phyloP scores from a whole-genome alignment of 2,329 filamentous ascomycete genomes.

The Dactylellina drechsleri region DNA sequence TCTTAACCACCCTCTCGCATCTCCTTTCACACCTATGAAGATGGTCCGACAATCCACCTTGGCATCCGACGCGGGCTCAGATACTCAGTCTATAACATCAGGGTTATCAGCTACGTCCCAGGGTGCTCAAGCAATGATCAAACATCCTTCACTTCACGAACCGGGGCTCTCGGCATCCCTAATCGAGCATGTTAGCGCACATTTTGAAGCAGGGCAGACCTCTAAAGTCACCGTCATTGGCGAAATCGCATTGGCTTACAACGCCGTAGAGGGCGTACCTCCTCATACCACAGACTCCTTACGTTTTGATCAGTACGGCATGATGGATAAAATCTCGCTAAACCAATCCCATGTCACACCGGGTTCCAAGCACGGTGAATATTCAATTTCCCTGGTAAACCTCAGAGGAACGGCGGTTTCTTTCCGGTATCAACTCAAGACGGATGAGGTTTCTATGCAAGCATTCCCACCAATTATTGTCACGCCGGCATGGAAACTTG shows the following conservation, averaged over 20 bases:
- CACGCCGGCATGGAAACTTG: conserved; percentile 81
- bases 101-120: conserved; percentile 75
- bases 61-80: conserved; percentile 66
- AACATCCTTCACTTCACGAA: conserved; percentile 82
- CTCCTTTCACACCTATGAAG: conserved; percentile 46
- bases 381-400: conserved; percentile 77
- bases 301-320: conserved; percentile 84
- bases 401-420: conserved; percentile 79
- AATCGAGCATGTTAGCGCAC: conserved; percentile 88
- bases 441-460: conserved; percentile 69
- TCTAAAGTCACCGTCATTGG: conserved; percentile 80
- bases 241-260: conserved; percentile 88
- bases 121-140: conserved; percentile 68
- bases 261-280: conserved; percentile 63
- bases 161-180: conserved; percentile 87
- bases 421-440: conserved; percentile 90
- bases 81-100: conserved; percentile 88
- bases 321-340: conserved; percentile 90
- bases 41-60: conserved; percentile 54
- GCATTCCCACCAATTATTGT: conserved; percentile 77
- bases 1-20: conserved; percentile 34
- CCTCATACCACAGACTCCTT: conserved; percentile 72
- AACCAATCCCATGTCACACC: conserved; percentile 90
- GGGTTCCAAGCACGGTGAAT: conserved; percentile 77
- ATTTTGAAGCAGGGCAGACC: conserved; percentile 78